Percentiles rank a stretch among this genome's conserved stretches.
These are phyloP conservation scores for Saposhnikovia divaricata DNA, from an alignment of 129 eudicot species.

Conservation along the genomic window DNA sequence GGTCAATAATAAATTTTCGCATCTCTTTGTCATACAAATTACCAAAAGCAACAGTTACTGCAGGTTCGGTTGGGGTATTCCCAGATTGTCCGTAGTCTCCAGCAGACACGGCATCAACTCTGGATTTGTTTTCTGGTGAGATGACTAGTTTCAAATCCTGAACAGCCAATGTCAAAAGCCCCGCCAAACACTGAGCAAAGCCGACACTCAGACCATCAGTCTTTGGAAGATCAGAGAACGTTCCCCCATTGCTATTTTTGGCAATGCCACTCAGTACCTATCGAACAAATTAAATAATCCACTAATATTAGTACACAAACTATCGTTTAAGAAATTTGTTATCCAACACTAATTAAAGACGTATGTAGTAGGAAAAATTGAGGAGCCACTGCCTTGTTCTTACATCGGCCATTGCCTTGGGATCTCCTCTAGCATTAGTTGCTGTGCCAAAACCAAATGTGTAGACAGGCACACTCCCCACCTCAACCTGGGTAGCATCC, in stretches of 20 bases:
- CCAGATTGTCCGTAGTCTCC: constrained; percentile 1
- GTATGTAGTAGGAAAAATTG: neutral
- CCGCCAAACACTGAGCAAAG: constrained; percentile 18
- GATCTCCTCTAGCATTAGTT: neutral
- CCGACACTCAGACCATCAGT: constrained; percentile 8
- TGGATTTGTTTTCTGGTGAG: neutral
- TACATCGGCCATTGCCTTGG: neutral
- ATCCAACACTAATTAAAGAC: too few relatives aligned
- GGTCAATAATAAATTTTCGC: constrained; percentile 7
- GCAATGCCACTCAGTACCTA: constrained; percentile 3
- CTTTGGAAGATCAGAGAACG: constrained; percentile 1
- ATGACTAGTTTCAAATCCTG: constrained; percentile 9
- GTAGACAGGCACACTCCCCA: constrained; percentile 8
- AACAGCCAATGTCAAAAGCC: constrained; percentile 11
- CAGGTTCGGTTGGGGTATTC: neutral
- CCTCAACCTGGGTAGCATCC: constrained; percentile 10
- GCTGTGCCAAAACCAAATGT: constrained; percentile 6
- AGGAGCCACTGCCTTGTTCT: neutral
- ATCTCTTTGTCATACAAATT: constrained; percentile 14
- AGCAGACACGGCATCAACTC: constrained; percentile 2
- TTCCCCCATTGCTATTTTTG: constrained; percentile 5
- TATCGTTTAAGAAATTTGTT: too few relatives aligned
- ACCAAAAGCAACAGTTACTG: constrained; percentile 13
- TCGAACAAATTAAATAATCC: too few relatives aligned
- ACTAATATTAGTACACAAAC: neutral